These are phyloP conservation scores for Trametes hirsuta DNA, from an alignment of 1,284 basidiomycete species.

Conservation along the genomic window DNA sequence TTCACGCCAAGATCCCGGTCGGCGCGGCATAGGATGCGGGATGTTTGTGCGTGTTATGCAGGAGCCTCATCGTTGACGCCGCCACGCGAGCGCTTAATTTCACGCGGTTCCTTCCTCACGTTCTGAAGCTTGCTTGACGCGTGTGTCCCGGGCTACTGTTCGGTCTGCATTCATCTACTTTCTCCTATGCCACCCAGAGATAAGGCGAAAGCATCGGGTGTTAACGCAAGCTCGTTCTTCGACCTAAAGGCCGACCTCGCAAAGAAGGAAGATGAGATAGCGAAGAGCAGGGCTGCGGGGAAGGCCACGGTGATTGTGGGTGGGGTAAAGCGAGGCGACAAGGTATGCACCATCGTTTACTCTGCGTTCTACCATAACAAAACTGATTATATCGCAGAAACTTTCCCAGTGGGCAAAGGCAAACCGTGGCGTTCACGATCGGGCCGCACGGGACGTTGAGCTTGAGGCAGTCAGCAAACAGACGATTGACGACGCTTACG, in stretches of 20 bases:
- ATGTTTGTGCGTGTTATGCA: conserved; percentile 23
- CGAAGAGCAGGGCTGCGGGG: conserved; percentile 61
- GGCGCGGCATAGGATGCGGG: conserved; percentile 11
- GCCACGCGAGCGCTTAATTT: conserved; percentile 16
- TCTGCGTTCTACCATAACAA: conserved; percentile 13
- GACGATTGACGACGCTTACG: conserved; percentile 70
- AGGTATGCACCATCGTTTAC: conserved; percentile 43
- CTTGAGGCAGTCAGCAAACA: conserved; percentile 65
- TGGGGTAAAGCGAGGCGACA: conserved; percentile 62
- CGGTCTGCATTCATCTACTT: neutral
- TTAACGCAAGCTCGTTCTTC: conserved; percentile 73
- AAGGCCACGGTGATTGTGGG: conserved; percentile 53
- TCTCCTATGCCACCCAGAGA: conserved; percentile 35
- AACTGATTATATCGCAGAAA: conserved; percentile 50
- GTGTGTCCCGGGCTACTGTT: neutral
- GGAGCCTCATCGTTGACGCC: conserved; percentile 7
- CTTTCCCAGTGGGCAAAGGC: conserved; percentile 69
- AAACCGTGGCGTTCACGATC: conserved; percentile 69
- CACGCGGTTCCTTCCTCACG: neutral
- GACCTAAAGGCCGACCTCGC: conserved; percentile 76
- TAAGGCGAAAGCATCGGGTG: conserved; percentile 68
- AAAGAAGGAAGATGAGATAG: conserved; percentile 66
- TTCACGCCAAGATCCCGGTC: neutral
- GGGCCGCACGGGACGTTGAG: conserved; percentile 67
- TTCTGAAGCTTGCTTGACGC: neutral